Conservation (phyloP, 2,329 filamentous ascomycete species). For the Fusarium citri region DNA sequence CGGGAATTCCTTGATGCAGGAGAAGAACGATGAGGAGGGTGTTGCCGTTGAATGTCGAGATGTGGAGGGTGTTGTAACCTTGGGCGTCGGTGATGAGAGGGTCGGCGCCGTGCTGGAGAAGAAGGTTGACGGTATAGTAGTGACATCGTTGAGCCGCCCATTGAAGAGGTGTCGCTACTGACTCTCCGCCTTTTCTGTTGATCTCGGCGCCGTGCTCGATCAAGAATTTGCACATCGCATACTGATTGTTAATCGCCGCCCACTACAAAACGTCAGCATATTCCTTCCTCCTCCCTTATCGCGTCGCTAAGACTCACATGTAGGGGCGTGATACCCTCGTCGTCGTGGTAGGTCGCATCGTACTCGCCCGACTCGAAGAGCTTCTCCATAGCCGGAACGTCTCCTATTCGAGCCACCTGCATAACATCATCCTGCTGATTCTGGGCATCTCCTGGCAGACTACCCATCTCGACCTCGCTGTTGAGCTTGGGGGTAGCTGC, state of each 20-base stretch:
- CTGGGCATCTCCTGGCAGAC: conserved; percentile 56
- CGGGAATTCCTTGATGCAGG: conserved; percentile 93
- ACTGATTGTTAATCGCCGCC: conserved; percentile 99
- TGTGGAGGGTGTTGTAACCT: conserved; percentile 97
- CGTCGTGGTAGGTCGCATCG: conserved; percentile 85
- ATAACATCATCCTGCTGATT: conserved; percentile 81
- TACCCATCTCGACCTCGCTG: conserved; percentile 67
- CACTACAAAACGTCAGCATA: conserved; percentile 68
- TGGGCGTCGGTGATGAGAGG: conserved; percentile 92
- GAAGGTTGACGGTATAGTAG: conserved; percentile 94
- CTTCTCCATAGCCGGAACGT: conserved; percentile 87
- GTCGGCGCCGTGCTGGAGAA: conserved; percentile 92
- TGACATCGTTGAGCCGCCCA: conserved; percentile 98
- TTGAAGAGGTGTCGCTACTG: conserved; percentile 90
- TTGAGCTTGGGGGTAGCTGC: conserved; percentile 67
- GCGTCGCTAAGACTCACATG: conserved; percentile 72
- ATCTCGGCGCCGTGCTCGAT: conserved; percentile 87
- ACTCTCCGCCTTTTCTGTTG: conserved; percentile 95
- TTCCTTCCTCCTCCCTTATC: background rate
- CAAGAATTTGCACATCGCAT: conserved; percentile 95
- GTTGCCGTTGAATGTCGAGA: conserved; percentile 97
- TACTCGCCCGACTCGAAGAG: conserved; percentile 86
- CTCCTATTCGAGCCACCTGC: conserved; percentile 91
- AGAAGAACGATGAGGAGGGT: conserved; percentile 89
- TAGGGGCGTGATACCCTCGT: conserved; percentile 93